Conservation (phyloP, 371 early-diverging fungal genomes). For the Rhizopus arrhizus region DNA sequence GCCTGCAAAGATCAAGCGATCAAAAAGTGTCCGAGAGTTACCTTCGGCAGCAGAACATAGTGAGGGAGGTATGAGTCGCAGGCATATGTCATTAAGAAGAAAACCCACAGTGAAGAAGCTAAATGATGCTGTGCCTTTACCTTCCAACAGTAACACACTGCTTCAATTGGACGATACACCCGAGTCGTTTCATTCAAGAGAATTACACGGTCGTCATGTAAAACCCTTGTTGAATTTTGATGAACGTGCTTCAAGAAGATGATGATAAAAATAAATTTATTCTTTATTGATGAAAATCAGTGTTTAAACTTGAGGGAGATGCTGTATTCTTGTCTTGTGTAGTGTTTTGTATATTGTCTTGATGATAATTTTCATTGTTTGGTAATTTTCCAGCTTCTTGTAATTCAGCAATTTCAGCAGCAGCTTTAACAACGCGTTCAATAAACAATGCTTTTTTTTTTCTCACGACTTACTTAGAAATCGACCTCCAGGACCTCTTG, state of each 20-base stretch:
- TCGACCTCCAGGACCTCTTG: constrained; percentile 89
- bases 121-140: constrained; percentile 41
- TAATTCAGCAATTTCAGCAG: constrained; percentile 65
- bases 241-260: constrained; percentile 6
- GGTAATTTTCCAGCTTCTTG: constrained; percentile 46
- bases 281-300: neutral
- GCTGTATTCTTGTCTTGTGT: neutral
- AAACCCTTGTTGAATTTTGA: constrained; percentile 51
- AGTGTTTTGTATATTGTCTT: neutral
- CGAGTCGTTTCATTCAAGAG: constrained; percentile 45
- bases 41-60: constrained; percentile 7
- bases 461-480: constrained; percentile 64
- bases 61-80: neutral
- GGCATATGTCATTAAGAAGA: constrained; percentile 41
- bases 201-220: constrained; percentile 43
- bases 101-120: constrained; percentile 32
- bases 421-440: constrained; percentile 32
- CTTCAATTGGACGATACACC: constrained; percentile 40
- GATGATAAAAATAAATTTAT: neutral
- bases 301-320: neutral
- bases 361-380: neutral
- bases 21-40: constrained; percentile 40
- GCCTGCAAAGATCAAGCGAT: constrained; percentile 30
- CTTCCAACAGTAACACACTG: constrained; percentile 27
- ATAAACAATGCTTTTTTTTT: no score